These are phyloP conservation scores for Fusarium falciforme DNA, from an alignment of 2,329 filamentous ascomycete species.

Conservation along the genomic window DNA sequence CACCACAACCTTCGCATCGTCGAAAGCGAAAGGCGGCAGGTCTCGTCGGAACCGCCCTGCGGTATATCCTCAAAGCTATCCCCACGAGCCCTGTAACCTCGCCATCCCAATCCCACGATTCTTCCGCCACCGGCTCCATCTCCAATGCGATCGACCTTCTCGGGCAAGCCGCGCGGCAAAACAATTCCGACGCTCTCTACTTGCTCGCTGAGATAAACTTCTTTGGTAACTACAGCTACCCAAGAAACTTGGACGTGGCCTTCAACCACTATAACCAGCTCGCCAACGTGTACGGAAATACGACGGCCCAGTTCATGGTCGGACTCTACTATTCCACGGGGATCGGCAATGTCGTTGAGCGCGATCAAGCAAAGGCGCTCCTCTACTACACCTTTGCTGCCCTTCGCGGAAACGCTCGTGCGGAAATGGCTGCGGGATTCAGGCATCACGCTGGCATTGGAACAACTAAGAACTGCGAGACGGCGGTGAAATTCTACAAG, in stretches of 20 bases:
- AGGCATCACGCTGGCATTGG: conserved; percentile 88
- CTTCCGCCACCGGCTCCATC: conserved; percentile 56
- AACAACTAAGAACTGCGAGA: conserved; percentile 85
- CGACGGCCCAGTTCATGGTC: conserved; percentile 94
- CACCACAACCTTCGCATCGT: conserved; percentile 58
- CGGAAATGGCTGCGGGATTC: conserved; percentile 94
- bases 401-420: conserved; percentile 81
- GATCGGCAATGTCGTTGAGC: conserved; percentile 81
- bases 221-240: conserved; percentile 92
- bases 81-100: conserved; percentile 62
- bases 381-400: conserved; percentile 96
- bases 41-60: conserved; percentile 55
- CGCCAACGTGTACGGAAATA: conserved; percentile 82
- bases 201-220: conserved; percentile 96
- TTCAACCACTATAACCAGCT: conserved; percentile 86
- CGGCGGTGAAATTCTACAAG: conserved; percentile 89
- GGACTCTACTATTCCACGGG: conserved; percentile 97
- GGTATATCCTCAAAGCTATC: conserved; percentile 60
- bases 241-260: conserved; percentile 81
- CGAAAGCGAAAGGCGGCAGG: conserved; percentile 58
- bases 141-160: conserved; percentile 64
- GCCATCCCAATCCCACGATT: conserved; percentile 54
- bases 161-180: conserved; percentile 63
- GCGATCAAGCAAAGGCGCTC: conserved; percentile 90
- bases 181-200: conserved; percentile 86